phyloP scores from a whole-genome alignment of 192 early-diverging fungal species.

The Irineochytrium annulatum region DNA sequence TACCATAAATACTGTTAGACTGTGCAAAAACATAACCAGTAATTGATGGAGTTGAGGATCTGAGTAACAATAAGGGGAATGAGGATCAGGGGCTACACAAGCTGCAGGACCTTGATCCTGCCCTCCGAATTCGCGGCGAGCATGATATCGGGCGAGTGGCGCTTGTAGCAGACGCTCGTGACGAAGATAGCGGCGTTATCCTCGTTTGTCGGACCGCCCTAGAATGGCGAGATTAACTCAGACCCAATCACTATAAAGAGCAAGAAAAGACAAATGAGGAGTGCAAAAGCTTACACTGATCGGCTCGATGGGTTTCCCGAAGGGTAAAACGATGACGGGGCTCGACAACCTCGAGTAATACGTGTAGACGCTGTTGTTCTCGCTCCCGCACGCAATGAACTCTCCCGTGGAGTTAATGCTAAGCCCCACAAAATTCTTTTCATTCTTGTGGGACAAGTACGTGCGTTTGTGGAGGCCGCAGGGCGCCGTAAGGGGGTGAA shows the following conservation, averaged over 20 bases:
- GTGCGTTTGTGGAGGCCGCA: conserved; percentile 10
- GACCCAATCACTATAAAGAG: background rate
- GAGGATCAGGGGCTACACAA: too few relatives aligned
- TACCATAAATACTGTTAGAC: too few relatives aligned
- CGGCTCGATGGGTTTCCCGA: conserved; percentile 65
- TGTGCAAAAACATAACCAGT: too few relatives aligned
- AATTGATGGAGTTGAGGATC: too few relatives aligned
- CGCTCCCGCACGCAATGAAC: conserved; percentile 90
- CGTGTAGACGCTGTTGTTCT: conserved; percentile 83
- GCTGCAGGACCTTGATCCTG: conserved; percentile 75
- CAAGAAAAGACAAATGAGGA: conserved; percentile 8
- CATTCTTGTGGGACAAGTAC: conserved; percentile 74
- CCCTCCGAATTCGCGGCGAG: conserved; percentile 89
- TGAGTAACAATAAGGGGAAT: too few relatives aligned
- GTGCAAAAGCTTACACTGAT: conserved; percentile 55
- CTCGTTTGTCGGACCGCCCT: conserved; percentile 52
- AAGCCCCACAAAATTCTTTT: conserved; percentile 97
- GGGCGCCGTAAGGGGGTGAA: background rate
- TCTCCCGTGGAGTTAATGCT: conserved; percentile 63
- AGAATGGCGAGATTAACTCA: background rate
- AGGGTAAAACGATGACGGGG: conserved; percentile 71
- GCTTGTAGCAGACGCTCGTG: conserved; percentile 88
- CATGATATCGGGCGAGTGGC: conserved; percentile 65
- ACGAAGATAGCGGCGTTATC: conserved; percentile 76
- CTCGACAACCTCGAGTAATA: conserved; percentile 73